Conservation (phyloP, 371 early-diverging fungal species). For the Mucor velutinosus region DNA sequence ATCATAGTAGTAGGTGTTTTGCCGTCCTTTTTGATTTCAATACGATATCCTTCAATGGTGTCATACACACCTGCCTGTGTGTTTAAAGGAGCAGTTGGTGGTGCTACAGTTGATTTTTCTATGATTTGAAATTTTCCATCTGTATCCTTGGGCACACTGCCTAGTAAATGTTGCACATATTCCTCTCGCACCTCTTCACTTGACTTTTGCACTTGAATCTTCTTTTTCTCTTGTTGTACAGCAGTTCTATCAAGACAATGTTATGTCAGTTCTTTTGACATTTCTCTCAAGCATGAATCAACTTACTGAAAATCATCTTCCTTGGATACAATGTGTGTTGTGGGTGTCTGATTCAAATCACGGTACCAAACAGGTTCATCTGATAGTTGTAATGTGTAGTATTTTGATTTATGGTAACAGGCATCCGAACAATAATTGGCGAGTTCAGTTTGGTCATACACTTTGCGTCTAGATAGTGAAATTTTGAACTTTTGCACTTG, state of each 20-base stretch:
- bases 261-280: not conserved
- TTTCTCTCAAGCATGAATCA: not conserved
- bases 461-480: constrained; percentile 61
- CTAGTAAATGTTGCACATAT: constrained; percentile 42
- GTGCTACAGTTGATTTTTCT: constrained; percentile 23
- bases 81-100: not conserved
- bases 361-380: constrained; percentile 68
- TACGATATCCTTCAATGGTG: constrained; percentile 49
- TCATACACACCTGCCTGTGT: constrained; percentile 28
- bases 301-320: constrained; percentile 44
- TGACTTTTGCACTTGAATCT: constrained; percentile 2
- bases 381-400: constrained; percentile 60
- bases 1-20: constrained; percentile 37
- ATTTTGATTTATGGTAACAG: constrained; percentile 66
- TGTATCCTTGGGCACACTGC: constrained; percentile 24
- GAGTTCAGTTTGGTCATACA: constrained; percentile 65
- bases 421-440: constrained; percentile 63
- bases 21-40: constrained; percentile 28
- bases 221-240: constrained; percentile 26
- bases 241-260: constrained; percentile 24
- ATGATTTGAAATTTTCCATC: constrained; percentile 27
- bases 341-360: constrained; percentile 18
- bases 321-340: constrained; percentile 30
- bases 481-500: constrained; percentile 56
- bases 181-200: constrained; percentile 31